Base-by-base conservation (phyloP, 2,329 filamentous ascomycete genomes). In the Trichoderma cornu-damae region DNA sequence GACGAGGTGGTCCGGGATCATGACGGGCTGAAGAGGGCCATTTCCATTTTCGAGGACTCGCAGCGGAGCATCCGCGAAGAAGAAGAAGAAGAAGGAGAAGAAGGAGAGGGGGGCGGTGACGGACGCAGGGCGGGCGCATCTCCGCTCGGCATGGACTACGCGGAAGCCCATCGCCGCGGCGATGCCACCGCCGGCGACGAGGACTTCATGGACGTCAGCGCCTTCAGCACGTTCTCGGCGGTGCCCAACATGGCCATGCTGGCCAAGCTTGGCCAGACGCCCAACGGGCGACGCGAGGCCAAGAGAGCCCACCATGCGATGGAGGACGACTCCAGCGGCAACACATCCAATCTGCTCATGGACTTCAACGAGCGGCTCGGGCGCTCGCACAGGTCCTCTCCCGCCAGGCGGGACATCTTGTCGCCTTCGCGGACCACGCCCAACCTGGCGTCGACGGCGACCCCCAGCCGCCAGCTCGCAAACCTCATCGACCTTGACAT, bases 201-300 rank as follows among this genome's bases (percentile, higher is more conserved):
- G 62, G 86, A 90, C 64, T 88, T 85, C 43, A 74, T 87, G 81
- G 53, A 56, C 34, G 79, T 90, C 71, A 96, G 90, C 79, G 86
- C 86, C 3, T 88, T 96, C 69, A 96, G 90, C 75, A 85, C 82
- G 11, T 96, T 96, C 72, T 96, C 93, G 1, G 90, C 90, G 7
- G 84, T 96, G 54, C 90, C 90, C 5, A 90, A 93, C 65, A 84
- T 94, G 83, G 94, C 90, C 18, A 85, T 86, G 66, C 90, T 95
- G 66, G 86, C 89, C 7, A 85, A 85, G 61, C 74, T 94, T 55
- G 84, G 86, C 56, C 83, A 87, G 61, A 87, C 80, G 40, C 84
- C 72, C n/a, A 74, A 75, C 38, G 63, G 66, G 58, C 66, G 68
- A 53, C 62, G 69, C 38, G 71, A 74, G 4, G 66, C 68, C 24